Conservation (phyloP, 805 yeast genomes). For the Priceomyces carsonii region DNA sequence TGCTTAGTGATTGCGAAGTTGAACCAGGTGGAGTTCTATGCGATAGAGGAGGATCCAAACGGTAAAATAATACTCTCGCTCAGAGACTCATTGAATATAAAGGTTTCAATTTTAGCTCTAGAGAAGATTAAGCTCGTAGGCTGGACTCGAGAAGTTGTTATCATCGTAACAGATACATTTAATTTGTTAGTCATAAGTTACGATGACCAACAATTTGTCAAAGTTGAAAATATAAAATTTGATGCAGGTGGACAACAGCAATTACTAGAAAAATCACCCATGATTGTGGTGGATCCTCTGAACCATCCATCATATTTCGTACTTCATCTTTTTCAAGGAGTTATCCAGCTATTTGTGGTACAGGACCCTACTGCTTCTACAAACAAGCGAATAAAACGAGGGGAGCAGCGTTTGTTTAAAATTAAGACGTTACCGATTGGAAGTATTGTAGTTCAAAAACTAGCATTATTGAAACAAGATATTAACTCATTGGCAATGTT, state of each 20-base stretch:
- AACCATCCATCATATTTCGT: slow-evolving; percentile 13
- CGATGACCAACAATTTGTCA: slow-evolving; percentile 10
- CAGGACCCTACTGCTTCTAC: slow-evolving; percentile 5
- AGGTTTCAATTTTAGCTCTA: slow-evolving; percentile 13
- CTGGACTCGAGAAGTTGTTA: slow-evolving; percentile 12
- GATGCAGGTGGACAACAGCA: slow-evolving; percentile 23
- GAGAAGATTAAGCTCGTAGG: slow-evolving; percentile 11
- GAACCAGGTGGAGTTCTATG: slow-evolving; percentile 16
- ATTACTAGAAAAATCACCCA: slow-evolving; percentile 21
- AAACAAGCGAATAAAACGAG: slow-evolving; percentile 5
- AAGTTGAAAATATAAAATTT: slow-evolving; percentile 10
- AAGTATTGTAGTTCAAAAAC: slow-evolving; percentile 16
- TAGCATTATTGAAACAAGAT: slow-evolving; percentile 11
- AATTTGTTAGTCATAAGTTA: slow-evolving; percentile 11
- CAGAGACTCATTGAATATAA: slow-evolving; percentile 13
- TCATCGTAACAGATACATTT: slow-evolving; percentile 14
- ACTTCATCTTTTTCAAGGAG: slow-evolving; percentile 22
- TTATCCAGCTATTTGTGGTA: slow-evolving; percentile 14
- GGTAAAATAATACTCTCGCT: slow-evolving; percentile 3
- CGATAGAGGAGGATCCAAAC: slow-evolving; percentile 1
- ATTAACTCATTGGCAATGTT: slow-evolving; percentile 23
- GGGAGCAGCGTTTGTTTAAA: slow-evolving; percentile 5
- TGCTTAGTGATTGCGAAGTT: slow-evolving; percentile 13
- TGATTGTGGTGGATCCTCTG: slow-evolving; percentile 14
- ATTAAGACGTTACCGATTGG: slow-evolving; percentile 17